phyloP scores from a whole-genome alignment of 202 grass and related monocot genomes.

The Zizania palustris region DNA sequence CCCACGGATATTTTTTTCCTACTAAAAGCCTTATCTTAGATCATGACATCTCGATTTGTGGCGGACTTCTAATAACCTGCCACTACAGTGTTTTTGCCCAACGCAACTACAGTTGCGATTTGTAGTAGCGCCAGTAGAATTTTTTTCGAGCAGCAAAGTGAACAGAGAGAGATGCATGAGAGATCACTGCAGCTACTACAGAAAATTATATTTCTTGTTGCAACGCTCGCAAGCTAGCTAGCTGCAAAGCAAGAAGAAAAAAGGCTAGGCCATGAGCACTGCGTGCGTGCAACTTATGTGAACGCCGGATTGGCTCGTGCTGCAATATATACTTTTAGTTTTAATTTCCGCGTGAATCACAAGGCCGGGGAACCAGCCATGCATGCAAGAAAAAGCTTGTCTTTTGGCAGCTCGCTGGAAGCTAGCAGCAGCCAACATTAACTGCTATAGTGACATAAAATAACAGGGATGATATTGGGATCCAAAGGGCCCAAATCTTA shows the following conservation, averaged over 20 bases:
- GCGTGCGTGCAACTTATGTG: neutral
- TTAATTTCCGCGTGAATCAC: constrained; percentile 19
- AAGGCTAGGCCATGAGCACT: neutral
- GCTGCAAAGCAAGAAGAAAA: neutral
- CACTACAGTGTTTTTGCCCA: no score
- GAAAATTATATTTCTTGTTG: neutral
- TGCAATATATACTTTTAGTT: neutral
- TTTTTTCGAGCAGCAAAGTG: no score
- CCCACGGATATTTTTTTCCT: no score
- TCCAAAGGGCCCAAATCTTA: constrained; percentile 21
- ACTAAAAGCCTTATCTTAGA: no score
- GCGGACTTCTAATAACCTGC: no score
- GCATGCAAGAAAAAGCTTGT: constrained; percentile 34
- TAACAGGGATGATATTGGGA: neutral
- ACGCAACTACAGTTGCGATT: no score
- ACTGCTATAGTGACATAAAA: neutral
- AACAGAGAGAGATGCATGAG: no score
- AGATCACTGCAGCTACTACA: neutral
- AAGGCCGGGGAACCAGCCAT: constrained; percentile 20
- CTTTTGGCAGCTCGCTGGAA: neutral
- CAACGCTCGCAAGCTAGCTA: neutral
- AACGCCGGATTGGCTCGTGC: neutral
- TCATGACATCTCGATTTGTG: no score
- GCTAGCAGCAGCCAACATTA: neutral
- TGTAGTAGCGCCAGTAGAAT: no score